Evolutionary conservation across 139 green algal species (phyloP).

Genomic region (Mesostigma viride): DNA sequence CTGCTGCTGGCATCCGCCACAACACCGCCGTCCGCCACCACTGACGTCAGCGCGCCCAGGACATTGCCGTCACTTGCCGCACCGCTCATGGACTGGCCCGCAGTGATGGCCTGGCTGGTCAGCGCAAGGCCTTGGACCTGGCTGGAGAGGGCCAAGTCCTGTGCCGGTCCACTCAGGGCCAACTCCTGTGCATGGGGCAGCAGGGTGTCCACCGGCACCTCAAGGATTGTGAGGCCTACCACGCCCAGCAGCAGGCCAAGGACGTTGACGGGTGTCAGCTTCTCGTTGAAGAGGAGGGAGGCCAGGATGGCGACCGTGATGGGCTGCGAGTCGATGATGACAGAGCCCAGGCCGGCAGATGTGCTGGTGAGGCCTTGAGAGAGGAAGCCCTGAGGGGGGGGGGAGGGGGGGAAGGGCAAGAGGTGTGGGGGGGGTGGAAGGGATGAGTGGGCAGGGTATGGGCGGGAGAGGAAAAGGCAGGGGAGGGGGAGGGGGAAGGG

Average conservation of each 20-base stretch:
- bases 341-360: constrained; percentile 59
- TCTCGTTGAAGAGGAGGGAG: constrained; percentile 81
- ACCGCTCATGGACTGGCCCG: no score
- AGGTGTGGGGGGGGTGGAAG: background rate
- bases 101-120: no score
- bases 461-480: no score
- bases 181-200: no score
- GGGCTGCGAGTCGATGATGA: constrained; percentile 96
- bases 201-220: no score
- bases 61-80: no score
- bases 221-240: constrained; percentile 72
- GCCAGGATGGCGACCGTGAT: constrained; percentile 88
- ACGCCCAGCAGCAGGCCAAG: constrained; percentile 69
- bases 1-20: no score
- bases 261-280: constrained; percentile 37
- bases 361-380: constrained; percentile 59
- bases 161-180: no score
- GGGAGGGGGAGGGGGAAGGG: no score
- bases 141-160: no score
- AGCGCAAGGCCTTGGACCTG: no score
- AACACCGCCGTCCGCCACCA: background rate
- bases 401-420: background rate
- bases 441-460: no score
- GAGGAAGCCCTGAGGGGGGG: background rate
- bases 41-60: background rate